Conservation (phyloP, 73 alveolate genomes). For the Paramecium caudatum region DNA sequence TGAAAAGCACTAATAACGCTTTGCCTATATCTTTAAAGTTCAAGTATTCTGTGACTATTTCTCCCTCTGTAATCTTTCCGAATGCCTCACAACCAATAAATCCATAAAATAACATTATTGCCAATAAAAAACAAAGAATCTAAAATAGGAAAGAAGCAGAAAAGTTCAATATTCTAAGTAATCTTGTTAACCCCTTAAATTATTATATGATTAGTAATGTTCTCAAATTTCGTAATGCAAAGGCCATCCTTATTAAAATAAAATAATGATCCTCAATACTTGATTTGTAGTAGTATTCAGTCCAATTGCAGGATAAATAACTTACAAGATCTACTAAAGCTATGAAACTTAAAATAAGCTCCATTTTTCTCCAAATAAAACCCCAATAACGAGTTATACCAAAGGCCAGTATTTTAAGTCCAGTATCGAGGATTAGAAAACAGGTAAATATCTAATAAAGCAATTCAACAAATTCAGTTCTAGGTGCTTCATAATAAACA, state of each 20-base stretch:
- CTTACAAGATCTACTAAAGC: slow-evolving; percentile 6
- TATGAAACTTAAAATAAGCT: slow-evolving; percentile 18
- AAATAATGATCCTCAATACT: not conserved
- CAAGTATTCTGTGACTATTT: slow-evolving; percentile 79
- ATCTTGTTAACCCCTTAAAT: slow-evolving; percentile 80
- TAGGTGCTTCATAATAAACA: not conserved
- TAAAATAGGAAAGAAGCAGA: slow-evolving; percentile 91
- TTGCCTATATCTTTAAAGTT: slow-evolving; percentile 87
- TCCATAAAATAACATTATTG: slow-evolving; percentile 91
- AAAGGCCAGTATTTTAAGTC: not conserved
- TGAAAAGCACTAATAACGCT: slow-evolving; percentile 85
- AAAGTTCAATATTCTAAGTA: slow-evolving; percentile 81
- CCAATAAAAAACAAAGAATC: slow-evolving; percentile 87
- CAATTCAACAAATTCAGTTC: not conserved
- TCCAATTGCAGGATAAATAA: slow-evolving; percentile 14
- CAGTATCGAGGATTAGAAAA: slow-evolving; percentile 10
- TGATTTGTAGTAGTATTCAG: not conserved
- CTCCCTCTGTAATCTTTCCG: slow-evolving; percentile 77
- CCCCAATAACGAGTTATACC: slow-evolving; percentile 61
- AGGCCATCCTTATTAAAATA: not conserved
- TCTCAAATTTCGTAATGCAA: slow-evolving; percentile 68
- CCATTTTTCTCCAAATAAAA: slow-evolving; percentile 53
- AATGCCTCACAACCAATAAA: slow-evolving; percentile 91
- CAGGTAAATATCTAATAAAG: not conserved
- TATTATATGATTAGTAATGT: slow-evolving; percentile 78